A percentile compares a stretch with the other conserved stretches of the same genome.
Evolutionary conservation across 306 rosid species (phyloP).

Genomic region (Arachis hypogaea): DNA sequence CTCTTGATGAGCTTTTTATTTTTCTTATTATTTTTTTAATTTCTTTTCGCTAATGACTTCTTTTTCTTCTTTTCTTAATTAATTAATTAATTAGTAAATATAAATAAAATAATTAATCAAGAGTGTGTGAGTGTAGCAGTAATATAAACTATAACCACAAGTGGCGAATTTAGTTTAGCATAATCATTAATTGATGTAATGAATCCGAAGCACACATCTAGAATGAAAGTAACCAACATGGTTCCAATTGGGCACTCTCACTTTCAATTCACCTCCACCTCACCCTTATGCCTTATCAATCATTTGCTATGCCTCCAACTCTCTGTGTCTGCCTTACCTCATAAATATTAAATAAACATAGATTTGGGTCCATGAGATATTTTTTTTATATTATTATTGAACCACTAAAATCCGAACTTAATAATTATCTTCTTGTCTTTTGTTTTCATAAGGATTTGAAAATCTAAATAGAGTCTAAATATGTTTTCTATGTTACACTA

Average conservation of each 20-base stretch:
- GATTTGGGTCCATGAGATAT: no score
- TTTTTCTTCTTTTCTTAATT: neutral
- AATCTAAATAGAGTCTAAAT: no score
- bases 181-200: neutral
- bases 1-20: constrained; percentile 32
- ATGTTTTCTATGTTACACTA: no score
- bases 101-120: neutral
- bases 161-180: neutral
- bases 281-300: no score
- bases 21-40: neutral
- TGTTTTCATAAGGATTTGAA: no score
- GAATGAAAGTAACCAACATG: neutral
- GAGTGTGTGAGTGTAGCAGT: neutral
- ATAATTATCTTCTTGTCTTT: no score
- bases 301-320: no score
- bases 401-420: no score
- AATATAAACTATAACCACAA: no score
- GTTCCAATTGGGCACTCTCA: neutral
- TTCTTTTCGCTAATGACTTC: neutral
- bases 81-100: neutral
- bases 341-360: no score
- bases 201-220: neutral
- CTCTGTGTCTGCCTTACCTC: no score
- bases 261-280: neutral
- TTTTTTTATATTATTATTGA: no score